Evolutionary conservation across 2,329 filamentous ascomycete genomes (phyloP).

Genomic region (Hirsutella thompsonii): DNA sequence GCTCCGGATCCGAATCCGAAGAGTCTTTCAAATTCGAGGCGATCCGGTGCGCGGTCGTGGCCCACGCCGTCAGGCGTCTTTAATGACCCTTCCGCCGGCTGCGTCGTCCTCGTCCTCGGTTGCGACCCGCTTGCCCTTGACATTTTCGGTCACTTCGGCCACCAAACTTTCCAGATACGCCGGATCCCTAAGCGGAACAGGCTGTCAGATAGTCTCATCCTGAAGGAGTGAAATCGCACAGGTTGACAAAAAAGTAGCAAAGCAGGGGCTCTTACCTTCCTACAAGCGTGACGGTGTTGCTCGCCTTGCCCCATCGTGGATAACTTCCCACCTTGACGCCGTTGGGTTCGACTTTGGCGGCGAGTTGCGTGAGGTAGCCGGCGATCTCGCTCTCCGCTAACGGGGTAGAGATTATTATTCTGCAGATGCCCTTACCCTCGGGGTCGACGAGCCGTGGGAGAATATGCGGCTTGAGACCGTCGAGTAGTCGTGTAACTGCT

Average conservation of each 20-base stretch:
- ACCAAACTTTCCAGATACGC: conserved; percentile 69
- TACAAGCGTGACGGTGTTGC: conserved; percentile 85
- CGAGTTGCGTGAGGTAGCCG: conserved; percentile 67
- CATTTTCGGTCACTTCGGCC: conserved; percentile 61
- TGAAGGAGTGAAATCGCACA: too few species aligned
- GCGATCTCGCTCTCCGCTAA: conserved; percentile 78
- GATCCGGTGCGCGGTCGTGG: too few species aligned
- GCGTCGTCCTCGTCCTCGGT: conserved; percentile 59
- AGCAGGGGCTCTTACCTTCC: conserved; percentile 29
- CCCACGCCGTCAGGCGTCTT: conserved; percentile 1
- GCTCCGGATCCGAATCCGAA: too few species aligned
- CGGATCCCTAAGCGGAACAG: conserved; percentile 39
- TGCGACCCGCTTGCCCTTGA: conserved; percentile 59
- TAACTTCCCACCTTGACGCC: conserved; percentile 94
- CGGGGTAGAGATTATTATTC: conserved; percentile 78
- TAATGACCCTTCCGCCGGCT: not conserved
- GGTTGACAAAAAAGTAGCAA: too few species aligned
- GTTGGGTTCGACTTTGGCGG: conserved; percentile 55
- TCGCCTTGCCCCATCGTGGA: conserved; percentile 76
- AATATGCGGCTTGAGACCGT: conserved; percentile 60
- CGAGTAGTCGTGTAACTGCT: conserved; percentile 60
- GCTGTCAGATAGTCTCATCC: conserved; percentile 6
- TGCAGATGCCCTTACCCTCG: conserved; percentile 65
- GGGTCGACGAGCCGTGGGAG: conserved; percentile 63
- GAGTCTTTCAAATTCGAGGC: too few species aligned